Evolutionary conservation across 768 basidiomycete species (phyloP).

Genomic region (Chlorophyllum brunneum): DNA sequence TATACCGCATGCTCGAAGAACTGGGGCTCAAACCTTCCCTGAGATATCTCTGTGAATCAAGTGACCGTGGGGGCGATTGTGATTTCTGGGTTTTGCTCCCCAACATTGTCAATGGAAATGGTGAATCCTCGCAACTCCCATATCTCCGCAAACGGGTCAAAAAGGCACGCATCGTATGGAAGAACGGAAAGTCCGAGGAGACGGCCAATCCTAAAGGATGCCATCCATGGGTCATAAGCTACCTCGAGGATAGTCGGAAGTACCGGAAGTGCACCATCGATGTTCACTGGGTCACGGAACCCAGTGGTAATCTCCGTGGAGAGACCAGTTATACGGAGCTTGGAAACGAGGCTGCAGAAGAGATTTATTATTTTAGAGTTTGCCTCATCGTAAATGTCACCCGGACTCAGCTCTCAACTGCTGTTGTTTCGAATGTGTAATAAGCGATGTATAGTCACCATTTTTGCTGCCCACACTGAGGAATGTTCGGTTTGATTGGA

Average conservation of each 20-base stretch:
- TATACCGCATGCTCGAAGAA: constrained; percentile 16
- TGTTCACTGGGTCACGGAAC: constrained; percentile 1
- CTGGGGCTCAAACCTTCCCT: constrained; percentile 19
- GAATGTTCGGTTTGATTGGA: too few species aligned
- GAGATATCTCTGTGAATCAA: constrained; percentile 18
- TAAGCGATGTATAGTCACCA: too few species aligned
- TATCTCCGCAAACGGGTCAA: background rate
- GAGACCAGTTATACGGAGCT: background rate
- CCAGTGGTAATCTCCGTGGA: background rate
- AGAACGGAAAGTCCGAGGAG: background rate
- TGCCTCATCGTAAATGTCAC: background rate
- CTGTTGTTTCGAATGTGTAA: too few species aligned
- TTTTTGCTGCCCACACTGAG: too few species aligned
- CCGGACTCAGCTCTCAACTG: too few species aligned
- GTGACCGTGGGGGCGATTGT: background rate
- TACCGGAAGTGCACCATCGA: background rate
- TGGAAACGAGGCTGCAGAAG: background rate
- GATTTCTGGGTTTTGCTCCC: constrained; percentile 1
- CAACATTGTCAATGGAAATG: background rate
- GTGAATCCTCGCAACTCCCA: background rate
- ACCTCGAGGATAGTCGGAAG: background rate
- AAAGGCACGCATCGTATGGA: background rate
- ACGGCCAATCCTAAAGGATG: background rate
- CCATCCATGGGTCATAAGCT: too few species aligned
- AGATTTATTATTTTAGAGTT: constrained; percentile 4